A percentile compares a stretch with the other conserved stretches of the same genome.
Conservation (phyloP, 2,329 filamentous ascomycete genomes). For the Elsinoe necatrix region DNA sequence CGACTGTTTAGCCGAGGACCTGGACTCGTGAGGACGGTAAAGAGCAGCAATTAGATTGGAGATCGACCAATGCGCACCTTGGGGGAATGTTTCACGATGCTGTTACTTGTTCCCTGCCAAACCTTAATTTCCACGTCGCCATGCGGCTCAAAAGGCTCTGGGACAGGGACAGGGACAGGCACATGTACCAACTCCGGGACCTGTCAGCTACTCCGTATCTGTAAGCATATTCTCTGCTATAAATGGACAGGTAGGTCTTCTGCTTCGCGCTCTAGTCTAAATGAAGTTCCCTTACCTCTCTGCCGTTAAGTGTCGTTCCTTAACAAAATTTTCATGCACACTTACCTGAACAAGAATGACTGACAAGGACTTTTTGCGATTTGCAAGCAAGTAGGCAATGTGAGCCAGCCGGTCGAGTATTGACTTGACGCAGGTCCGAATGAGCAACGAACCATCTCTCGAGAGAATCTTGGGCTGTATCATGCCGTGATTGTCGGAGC, state of each 20-base stretch:
- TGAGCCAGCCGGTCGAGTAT: not conserved
- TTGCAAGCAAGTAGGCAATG: not conserved
- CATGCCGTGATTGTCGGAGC: slow-evolving; percentile 33
- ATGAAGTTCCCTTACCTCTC: no score
- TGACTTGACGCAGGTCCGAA: slow-evolving; percentile 28
- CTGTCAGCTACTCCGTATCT: not conserved
- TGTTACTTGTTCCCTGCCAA: not conserved
- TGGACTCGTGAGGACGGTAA: not conserved
- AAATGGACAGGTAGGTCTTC: not conserved
- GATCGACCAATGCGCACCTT: not conserved
- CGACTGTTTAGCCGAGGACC: not conserved
- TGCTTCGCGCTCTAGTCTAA: no score
- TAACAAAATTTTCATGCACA: no score
- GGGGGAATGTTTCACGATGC: slow-evolving; percentile 9
- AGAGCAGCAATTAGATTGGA: not conserved
- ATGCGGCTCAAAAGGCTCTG: not conserved
- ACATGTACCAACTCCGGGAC: not conserved
- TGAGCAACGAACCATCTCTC: slow-evolving; percentile 35
- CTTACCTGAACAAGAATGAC: not conserved
- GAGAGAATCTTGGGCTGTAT: slow-evolving; percentile 36
- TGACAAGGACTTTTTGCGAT: not conserved
- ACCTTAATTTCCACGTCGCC: not conserved
- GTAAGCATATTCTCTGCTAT: not conserved
- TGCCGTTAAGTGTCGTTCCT: no score
- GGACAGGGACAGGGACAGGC: not conserved